Percentiles rank a stretch among this genome's conserved stretches.
These are phyloP conservation scores for Cladosporium sp. DNA, from an alignment of 2,329 filamentous ascomycete species.

Conservation along the genomic window DNA sequence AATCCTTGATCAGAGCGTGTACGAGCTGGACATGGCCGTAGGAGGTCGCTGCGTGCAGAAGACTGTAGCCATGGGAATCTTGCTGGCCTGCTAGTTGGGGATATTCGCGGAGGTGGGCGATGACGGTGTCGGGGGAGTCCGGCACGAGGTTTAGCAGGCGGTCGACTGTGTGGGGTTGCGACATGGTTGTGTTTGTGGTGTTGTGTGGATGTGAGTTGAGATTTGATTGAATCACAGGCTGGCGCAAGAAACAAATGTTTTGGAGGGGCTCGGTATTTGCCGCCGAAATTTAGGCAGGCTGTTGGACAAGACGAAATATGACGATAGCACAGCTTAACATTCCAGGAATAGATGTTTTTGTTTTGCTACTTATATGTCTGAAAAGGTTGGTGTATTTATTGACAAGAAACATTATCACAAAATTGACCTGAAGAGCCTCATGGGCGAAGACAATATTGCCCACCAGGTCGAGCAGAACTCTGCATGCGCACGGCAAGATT, in stretches of 20 bases:
- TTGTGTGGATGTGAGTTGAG: neutral
- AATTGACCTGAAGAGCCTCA: no score
- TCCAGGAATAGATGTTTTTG: fast-evolving
- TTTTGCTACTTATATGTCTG: neutral
- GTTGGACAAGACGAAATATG: neutral
- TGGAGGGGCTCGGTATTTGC: constrained; percentile 1
- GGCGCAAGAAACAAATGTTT: constrained; percentile 14
- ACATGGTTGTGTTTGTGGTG: constrained; percentile 25
- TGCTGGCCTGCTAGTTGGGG: constrained; percentile 76
- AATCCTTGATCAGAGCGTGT: constrained; percentile 71
- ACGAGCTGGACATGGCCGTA: constrained; percentile 86
- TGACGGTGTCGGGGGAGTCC: constrained; percentile 72
- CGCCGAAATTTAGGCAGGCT: neutral
- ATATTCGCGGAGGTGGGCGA: constrained; percentile 71
- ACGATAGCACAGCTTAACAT: neutral
- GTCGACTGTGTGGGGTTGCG: constrained; percentile 43
- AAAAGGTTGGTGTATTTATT: neutral
- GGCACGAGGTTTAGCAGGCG: constrained; percentile 63
- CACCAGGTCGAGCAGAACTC: neutral
- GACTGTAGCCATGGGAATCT: constrained; percentile 90
- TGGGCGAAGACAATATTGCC: no score
- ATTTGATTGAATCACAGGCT: neutral
- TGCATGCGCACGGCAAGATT: neutral
- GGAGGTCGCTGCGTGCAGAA: constrained; percentile 88
- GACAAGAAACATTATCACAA: neutral